Evolutionary conservation across 306 rosid species (phyloP).

Genomic region (Vigna angularis): DNA sequence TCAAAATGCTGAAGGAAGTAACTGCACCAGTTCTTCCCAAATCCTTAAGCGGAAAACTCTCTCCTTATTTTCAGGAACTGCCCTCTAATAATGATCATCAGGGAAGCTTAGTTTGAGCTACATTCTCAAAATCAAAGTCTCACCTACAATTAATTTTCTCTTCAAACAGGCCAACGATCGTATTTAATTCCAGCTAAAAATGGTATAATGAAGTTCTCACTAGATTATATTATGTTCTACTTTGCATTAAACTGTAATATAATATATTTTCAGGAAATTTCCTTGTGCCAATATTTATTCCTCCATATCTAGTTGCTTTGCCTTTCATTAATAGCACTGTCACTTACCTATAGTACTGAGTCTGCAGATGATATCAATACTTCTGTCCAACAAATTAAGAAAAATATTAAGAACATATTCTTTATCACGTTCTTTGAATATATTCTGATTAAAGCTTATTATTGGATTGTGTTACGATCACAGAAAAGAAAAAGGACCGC

Average conservation of each 20-base stretch:
- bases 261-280: neutral
- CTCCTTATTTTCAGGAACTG: conserved; percentile 70
- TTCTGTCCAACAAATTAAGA: neutral
- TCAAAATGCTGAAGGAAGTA: conserved; percentile 68
- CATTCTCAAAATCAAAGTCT: conserved; percentile 1
- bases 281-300: conserved; percentile 9
- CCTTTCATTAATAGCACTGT: neutral
- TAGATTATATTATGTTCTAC: neutral
- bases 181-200: neutral
- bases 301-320: conserved; percentile 4
- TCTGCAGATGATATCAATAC: neutral
- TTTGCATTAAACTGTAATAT: conserved; percentile 7
- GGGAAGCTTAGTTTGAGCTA: conserved; percentile 44
- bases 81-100: conserved; percentile 46
- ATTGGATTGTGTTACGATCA: no score
- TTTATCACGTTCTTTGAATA: no score
- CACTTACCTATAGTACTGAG: neutral
- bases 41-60: conserved; percentile 55
- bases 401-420: no score
- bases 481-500: no score
- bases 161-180: neutral
- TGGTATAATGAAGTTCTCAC: neutral
- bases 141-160: conserved; percentile 27
- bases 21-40: conserved; percentile 45
- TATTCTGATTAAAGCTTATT: no score